These are phyloP conservation scores for Picea abies DNA, from an alignment of 83 land plant species.

Conservation along the genomic window DNA sequence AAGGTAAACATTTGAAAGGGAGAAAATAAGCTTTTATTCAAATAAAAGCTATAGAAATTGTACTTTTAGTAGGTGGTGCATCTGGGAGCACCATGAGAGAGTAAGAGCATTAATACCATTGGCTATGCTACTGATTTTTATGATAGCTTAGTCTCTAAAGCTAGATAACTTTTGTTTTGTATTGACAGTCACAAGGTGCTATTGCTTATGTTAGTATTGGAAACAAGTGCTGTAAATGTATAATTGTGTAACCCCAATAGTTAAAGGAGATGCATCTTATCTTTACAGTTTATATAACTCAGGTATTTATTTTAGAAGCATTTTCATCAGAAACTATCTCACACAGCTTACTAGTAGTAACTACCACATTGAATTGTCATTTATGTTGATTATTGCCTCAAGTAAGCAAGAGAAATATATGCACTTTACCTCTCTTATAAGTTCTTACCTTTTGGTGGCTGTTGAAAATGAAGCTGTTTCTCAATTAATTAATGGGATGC, in stretches of 20 bases:
- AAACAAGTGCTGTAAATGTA: neutral
- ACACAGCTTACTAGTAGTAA: neutral
- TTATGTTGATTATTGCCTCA: neutral
- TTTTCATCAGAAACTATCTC: neutral
- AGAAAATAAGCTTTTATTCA: neutral
- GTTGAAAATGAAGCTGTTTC: neutral
- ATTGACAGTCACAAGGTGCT: neutral
- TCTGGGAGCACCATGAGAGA: neutral
- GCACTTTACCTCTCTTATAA: neutral
- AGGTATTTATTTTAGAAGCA: neutral
- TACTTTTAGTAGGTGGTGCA: neutral
- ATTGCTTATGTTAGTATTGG: neutral
- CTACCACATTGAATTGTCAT: neutral
- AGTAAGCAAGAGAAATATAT: neutral
- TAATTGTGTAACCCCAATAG: neutral
- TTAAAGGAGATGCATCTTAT: neutral
- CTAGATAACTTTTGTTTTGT: neutral
- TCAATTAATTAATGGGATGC: neutral
- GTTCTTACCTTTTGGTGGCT: neutral
- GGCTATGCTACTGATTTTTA: neutral
- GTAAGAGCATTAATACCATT: neutral
- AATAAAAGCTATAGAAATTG: neutral
- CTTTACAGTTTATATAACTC: neutral
- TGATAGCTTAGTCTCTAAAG: neutral
- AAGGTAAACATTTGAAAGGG: neutral